These are phyloP conservation scores for Tephrocybe sp. DNA, from an alignment of 768 basidiomycete species.

Conservation along the genomic window DNA sequence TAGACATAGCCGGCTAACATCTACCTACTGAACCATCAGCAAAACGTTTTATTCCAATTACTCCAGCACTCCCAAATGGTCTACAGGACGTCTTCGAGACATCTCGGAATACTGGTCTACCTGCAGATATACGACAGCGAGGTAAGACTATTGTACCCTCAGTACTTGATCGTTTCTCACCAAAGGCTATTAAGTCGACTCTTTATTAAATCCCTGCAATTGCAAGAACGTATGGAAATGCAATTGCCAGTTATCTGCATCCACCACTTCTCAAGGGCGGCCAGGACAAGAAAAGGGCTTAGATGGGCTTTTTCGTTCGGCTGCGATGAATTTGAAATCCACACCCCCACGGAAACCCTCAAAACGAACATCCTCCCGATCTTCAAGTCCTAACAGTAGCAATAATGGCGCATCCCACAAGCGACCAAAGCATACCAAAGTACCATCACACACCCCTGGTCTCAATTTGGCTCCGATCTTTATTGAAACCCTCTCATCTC, in stretches of 20 bases:
- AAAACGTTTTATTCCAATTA: slow-evolving; percentile 67
- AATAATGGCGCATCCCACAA: slow-evolving; percentile 26
- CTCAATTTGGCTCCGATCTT: slow-evolving; percentile 53
- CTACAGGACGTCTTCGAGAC: slow-evolving; percentile 53
- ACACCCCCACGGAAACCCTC: slow-evolving; percentile 5
- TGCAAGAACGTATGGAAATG: slow-evolving; percentile 60
- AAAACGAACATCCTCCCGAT: slow-evolving; percentile 27
- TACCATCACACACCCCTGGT: slow-evolving; percentile 22
- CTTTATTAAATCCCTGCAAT: slow-evolving; percentile 63
- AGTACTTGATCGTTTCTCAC: slow-evolving; percentile 10
- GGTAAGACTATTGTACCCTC: slow-evolving; percentile 32
- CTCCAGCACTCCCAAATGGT: slow-evolving; percentile 74
- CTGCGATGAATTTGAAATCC: slow-evolving; percentile 24
- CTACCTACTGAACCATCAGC: slow-evolving; percentile 35
- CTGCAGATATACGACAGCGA: slow-evolving; percentile 48
- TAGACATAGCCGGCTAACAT: neutral
- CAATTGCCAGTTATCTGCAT: slow-evolving; percentile 36
- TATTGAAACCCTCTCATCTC: slow-evolving; percentile 24
- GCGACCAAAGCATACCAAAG: slow-evolving; percentile 28
- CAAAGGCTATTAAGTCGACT: slow-evolving; percentile 45
- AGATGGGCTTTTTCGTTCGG: slow-evolving; percentile 37
- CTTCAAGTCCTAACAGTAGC: slow-evolving; percentile 27
- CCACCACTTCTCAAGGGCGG: slow-evolving; percentile 2
- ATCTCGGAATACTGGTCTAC: slow-evolving; percentile 24
- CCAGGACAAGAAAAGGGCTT: slow-evolving; percentile 19